A percentile compares a stretch with the other conserved stretches of the same genome.
These are phyloP conservation scores for Serendipita sp. DNA, from an alignment of 768 basidiomycete genomes.

Conservation along the genomic window DNA sequence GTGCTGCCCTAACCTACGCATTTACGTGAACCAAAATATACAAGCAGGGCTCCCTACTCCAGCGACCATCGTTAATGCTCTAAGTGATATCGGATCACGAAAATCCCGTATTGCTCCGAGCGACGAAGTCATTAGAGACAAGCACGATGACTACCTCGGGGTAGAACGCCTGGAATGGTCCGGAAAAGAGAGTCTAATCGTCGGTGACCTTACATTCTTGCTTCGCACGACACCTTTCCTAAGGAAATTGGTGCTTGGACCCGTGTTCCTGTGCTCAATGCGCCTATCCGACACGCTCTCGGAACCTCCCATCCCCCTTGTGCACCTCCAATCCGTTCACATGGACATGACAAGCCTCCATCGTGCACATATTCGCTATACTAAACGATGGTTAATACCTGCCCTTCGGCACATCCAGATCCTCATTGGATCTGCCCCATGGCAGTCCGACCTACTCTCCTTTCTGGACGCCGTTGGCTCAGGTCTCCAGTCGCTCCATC, in stretches of 20 bases:
- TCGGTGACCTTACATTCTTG: not conserved
- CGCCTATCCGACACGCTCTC: slow-evolving; percentile 3
- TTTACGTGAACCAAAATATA: not conserved
- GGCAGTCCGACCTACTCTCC: not conserved
- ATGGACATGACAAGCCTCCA: not conserved
- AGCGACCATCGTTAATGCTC: not conserved
- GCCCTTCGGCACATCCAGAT: not conserved
- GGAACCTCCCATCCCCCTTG: not conserved
- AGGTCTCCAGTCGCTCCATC: not conserved
- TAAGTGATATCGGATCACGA: not conserved
- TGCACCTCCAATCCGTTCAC: not conserved
- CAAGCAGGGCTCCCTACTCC: not conserved
- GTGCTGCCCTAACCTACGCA: not conserved
- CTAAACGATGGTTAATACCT: not conserved
- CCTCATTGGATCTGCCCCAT: not conserved
- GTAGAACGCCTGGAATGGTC: slow-evolving; percentile 1
- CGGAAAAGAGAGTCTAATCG: not conserved
- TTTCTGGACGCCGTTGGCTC: not conserved
- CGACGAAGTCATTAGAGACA: not conserved
- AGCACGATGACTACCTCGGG: not conserved
- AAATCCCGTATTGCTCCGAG: not conserved
- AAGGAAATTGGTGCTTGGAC: not conserved
- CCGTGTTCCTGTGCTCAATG: not conserved
- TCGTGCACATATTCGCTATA: slow-evolving; percentile 1
- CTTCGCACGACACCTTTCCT: not conserved